These are phyloP conservation scores for Colletotrichum sidae DNA, from an alignment of 2,329 filamentous ascomycete genomes.

Conservation along the genomic window DNA sequence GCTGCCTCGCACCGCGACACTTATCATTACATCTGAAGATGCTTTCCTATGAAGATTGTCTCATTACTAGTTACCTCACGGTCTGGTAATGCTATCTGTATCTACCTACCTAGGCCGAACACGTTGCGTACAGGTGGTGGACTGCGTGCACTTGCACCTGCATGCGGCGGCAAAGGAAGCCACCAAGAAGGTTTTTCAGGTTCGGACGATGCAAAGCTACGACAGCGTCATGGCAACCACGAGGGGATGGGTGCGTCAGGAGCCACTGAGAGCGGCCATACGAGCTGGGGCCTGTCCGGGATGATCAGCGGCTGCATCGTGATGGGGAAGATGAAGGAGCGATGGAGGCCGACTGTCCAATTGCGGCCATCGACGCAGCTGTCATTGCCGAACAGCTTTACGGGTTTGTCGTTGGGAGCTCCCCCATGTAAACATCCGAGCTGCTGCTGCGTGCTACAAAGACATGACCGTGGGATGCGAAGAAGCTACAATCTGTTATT, in stretches of 20 bases:
- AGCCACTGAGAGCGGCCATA: constrained; percentile 8
- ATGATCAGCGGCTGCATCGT: constrained; percentile 21
- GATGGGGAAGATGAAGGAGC: constrained; percentile 23
- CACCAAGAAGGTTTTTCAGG: neutral
- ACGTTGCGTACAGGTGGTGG: constrained; percentile 32
- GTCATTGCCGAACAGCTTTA: constrained; percentile 12
- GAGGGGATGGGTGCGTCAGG: constrained; percentile 23
- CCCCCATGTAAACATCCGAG: constrained; percentile 31
- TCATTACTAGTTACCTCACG: too few species aligned
- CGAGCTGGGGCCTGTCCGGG: neutral
- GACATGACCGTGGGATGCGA: constrained; percentile 2
- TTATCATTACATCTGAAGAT: too few species aligned
- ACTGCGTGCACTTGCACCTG: constrained; percentile 20
- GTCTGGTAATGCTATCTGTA: too few species aligned
- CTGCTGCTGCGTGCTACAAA: constrained; percentile 32
- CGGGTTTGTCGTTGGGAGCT: constrained; percentile 13
- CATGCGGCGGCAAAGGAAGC: constrained; percentile 27
- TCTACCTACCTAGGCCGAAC: constrained; percentile 8
- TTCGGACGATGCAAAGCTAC: constrained; percentile 31
- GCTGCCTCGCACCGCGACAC: too few species aligned
- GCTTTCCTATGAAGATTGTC: too few species aligned
- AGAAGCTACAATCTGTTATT: neutral
- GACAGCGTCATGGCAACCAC: constrained; percentile 37
- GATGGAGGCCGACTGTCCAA: constrained; percentile 13
- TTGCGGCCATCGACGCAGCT: constrained; percentile 10